Evolutionary conservation across 148 eudicot genomes (phyloP).

Genomic region (Nyssa sinensis): DNA sequence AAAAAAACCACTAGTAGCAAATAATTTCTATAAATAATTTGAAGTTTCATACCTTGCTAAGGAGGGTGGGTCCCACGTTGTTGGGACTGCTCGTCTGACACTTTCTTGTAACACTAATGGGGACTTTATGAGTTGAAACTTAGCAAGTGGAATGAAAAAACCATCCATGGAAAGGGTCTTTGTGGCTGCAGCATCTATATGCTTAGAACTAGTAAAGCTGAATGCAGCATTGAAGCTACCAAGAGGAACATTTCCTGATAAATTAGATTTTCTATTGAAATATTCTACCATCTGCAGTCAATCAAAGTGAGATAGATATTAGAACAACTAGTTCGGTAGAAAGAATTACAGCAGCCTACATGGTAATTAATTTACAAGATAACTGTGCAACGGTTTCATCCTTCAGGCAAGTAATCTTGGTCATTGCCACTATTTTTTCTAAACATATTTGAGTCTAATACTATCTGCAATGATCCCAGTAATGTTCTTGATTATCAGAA

Average conservation of each 20-base stretch:
- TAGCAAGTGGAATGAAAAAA: slow-evolving; percentile 66
- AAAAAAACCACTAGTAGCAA: slow-evolving; percentile 1
- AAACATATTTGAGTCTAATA: background rate
- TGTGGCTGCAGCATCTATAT: slow-evolving; percentile 64
- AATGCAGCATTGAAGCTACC: slow-evolving; percentile 93
- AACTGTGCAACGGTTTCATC: background rate
- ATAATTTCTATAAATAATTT: slow-evolving; percentile 1
- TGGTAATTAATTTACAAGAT: background rate
- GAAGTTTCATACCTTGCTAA: slow-evolving; percentile 62
- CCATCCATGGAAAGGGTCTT: slow-evolving; percentile 79
- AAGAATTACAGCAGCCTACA: background rate
- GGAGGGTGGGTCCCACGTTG: slow-evolving; percentile 82
- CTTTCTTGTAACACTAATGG: slow-evolving; percentile 57
- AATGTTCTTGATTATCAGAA: background rate
- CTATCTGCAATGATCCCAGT: background rate
- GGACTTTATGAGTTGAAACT: slow-evolving; percentile 47
- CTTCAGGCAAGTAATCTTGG: background rate
- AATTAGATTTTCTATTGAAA: slow-evolving; percentile 66
- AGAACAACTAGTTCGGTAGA: slow-evolving; percentile 8
- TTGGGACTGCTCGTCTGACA: slow-evolving; percentile 68
- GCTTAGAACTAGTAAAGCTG: slow-evolving; percentile 80
- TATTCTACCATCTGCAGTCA: slow-evolving; percentile 77
- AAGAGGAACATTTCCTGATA: slow-evolving; percentile 62
- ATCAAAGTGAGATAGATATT: slow-evolving; percentile 13
- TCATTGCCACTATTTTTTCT: background rate